Evolutionary conservation across 805 yeast genomes (phyloP).

Genomic region (Metschnikowia henanensis): DNA sequence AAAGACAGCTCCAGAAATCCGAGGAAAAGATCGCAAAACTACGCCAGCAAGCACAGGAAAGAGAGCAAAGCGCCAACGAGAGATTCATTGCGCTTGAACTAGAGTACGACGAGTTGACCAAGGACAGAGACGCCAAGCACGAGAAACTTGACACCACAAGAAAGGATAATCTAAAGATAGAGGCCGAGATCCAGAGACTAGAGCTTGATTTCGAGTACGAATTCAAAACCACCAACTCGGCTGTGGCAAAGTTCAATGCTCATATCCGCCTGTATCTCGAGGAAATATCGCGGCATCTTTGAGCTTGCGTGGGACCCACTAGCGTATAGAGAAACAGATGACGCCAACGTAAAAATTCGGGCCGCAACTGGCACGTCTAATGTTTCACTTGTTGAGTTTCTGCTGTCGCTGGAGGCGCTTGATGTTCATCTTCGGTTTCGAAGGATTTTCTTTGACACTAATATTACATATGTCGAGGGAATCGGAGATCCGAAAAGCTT

Average conservation of each 20-base stretch:
- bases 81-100: slow-evolving; percentile 44
- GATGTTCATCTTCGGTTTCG: too few relatives aligned
- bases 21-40: slow-evolving; percentile 49
- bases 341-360: too few relatives aligned
- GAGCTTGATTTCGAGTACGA: slow-evolving; percentile 51
- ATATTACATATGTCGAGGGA: too few relatives aligned
- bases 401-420: too few relatives aligned
- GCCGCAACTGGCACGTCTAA: too few relatives aligned
- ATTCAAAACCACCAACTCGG: slow-evolving; percentile 50
- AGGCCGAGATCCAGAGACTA: slow-evolving; percentile 38
- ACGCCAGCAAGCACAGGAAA: slow-evolving; percentile 44
- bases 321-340: too few relatives aligned
- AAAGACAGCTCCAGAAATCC: slow-evolving; percentile 48
- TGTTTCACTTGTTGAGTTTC: too few relatives aligned
- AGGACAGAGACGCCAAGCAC: slow-evolving; percentile 48
- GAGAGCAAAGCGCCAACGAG: slow-evolving; percentile 41
- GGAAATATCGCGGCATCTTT: slow-evolving; percentile 42
- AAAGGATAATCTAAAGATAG: slow-evolving; percentile 45
- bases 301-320: neutral
- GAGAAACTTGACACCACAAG: slow-evolving; percentile 50
- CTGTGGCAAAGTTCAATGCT: slow-evolving; percentile 53
- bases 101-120: slow-evolving; percentile 48
- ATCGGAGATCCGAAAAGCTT: too few relatives aligned
- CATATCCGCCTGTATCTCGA: slow-evolving; percentile 54
- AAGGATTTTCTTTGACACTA: too few relatives aligned